A percentile compares a stretch with the other conserved stretches of the same genome.
These are phyloP conservation scores for Ambrosiella xylebori DNA, from an alignment of 2,329 filamentous ascomycete species.

Conservation along the genomic window DNA sequence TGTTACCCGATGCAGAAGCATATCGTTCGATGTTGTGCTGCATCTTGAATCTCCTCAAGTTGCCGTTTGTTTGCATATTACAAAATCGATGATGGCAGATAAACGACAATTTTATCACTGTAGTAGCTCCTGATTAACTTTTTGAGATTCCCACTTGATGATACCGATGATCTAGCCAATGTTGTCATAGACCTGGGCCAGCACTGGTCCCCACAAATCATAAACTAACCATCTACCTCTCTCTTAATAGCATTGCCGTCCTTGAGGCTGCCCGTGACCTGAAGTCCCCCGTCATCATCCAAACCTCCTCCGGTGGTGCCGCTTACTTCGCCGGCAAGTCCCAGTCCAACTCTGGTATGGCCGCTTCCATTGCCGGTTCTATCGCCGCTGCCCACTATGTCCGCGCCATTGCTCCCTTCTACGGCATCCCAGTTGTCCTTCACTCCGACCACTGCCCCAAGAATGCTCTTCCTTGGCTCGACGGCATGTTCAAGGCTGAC, in stretches of 20 bases:
- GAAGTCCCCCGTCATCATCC: constrained; percentile 83
- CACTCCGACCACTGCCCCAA: constrained; percentile 99
- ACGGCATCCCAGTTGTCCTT: constrained; percentile 79
- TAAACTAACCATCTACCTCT: neutral
- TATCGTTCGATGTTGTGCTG: too few relatives aligned
- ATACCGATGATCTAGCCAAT: neutral
- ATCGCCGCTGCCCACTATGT: constrained; percentile 88
- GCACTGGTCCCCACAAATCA: neutral
- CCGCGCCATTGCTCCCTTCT: constrained; percentile 67
- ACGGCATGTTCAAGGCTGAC: constrained; percentile 87
- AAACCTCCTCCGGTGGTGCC: constrained; percentile 83
- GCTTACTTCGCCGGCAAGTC: constrained; percentile 89
- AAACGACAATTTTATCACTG: too few relatives aligned
- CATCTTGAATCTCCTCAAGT: too few relatives aligned
- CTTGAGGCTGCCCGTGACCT: constrained; percentile 90
- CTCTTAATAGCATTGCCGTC: constrained; percentile 40
- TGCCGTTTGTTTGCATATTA: too few relatives aligned
- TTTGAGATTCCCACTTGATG: neutral
- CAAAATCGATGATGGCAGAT: too few relatives aligned
- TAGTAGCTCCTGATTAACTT: too few relatives aligned
- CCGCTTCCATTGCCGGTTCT: constrained; percentile 73
- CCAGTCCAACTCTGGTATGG: constrained; percentile 63
- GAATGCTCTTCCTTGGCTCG: constrained; percentile 96
- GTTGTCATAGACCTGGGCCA: neutral
- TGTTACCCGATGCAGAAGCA: too few relatives aligned